A percentile compares a stretch with the other conserved stretches of the same genome.
These are phyloP conservation scores for Daedalea quercina DNA, from an alignment of 768 basidiomycete species.

Conservation along the genomic window DNA sequence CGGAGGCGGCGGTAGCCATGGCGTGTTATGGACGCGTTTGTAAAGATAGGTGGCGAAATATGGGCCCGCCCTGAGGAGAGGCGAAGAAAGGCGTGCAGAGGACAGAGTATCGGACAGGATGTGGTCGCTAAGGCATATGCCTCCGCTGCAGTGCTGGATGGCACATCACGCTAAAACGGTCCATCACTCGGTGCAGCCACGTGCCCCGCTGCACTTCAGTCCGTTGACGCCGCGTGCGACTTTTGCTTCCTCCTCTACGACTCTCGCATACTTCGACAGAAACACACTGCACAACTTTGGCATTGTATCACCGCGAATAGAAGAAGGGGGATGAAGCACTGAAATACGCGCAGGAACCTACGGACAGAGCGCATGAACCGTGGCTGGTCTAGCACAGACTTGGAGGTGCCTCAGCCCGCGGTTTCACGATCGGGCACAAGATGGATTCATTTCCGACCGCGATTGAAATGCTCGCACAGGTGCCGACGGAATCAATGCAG, in stretches of 20 bases:
- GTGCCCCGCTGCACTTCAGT: no score
- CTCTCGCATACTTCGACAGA: no score
- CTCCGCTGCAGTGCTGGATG: background rate
- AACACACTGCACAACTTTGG: no score
- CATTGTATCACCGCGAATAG: no score
- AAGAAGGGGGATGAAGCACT: no score
- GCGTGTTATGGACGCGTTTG: conserved; percentile 14
- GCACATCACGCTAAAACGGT: conserved; percentile 3
- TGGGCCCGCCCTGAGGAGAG: background rate
- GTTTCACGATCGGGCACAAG: background rate
- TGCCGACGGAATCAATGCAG: conserved; percentile 12
- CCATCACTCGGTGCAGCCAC: background rate
- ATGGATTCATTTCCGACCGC: conserved; percentile 5
- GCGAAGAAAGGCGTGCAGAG: background rate
- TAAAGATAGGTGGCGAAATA: background rate
- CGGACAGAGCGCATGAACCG: no score
- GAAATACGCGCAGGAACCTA: no score
- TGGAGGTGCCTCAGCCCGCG: no score
- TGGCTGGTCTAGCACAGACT: no score
- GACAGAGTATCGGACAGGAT: background rate
- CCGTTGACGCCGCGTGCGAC: no score
- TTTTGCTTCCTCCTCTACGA: no score
- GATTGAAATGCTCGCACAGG: conserved; percentile 8
- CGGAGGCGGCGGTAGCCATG: conserved; percentile 39
- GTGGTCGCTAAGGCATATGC: conserved; percentile 5